phyloP scores from a whole-genome alignment of 768 basidiomycete genomes.

The Trametes sanguinea region DNA sequence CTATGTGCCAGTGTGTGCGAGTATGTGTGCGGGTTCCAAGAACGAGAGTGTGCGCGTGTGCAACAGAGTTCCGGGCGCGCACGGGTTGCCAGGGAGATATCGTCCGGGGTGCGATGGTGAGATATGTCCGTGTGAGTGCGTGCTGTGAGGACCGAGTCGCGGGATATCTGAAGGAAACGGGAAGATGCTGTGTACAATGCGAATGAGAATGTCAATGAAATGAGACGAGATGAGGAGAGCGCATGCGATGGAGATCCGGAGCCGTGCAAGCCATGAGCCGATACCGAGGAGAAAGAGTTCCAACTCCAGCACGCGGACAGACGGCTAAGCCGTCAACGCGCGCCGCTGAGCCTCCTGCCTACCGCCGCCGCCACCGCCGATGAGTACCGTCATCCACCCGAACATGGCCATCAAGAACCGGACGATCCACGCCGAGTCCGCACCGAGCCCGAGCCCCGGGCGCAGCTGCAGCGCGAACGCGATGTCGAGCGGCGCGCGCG shows the following conservation, averaged over 20 bases:
- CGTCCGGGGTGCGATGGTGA: neutral
- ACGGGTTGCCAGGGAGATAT: neutral
- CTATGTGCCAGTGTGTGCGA: too few relatives aligned
- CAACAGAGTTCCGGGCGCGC: neutral
- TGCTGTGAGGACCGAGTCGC: neutral
- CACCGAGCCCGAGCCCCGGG: constrained; percentile 67
- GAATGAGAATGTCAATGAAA: neutral
- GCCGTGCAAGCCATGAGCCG: neutral
- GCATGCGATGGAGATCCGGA: neutral
- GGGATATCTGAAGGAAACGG: constrained; percentile 5
- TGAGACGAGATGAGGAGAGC: neutral
- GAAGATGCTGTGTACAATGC: constrained; percentile 1
- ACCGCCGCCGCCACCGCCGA: constrained; percentile 23
- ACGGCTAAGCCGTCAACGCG: constrained; percentile 3
- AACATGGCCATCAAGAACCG: constrained; percentile 79
- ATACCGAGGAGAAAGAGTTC: neutral
- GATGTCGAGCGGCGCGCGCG: constrained; percentile 37
- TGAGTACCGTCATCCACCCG: constrained; percentile 72
- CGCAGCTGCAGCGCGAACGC: constrained; percentile 79
- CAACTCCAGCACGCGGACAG: neutral
- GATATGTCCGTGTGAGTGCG: neutral
- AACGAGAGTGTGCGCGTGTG: constrained; percentile 11
- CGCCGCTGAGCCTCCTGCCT: constrained; percentile 5
- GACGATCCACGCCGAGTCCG: constrained; percentile 79
- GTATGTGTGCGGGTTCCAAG: neutral